Evolutionary conservation across 768 basidiomycete species (phyloP).

Genomic region (Russula brevipes): DNA sequence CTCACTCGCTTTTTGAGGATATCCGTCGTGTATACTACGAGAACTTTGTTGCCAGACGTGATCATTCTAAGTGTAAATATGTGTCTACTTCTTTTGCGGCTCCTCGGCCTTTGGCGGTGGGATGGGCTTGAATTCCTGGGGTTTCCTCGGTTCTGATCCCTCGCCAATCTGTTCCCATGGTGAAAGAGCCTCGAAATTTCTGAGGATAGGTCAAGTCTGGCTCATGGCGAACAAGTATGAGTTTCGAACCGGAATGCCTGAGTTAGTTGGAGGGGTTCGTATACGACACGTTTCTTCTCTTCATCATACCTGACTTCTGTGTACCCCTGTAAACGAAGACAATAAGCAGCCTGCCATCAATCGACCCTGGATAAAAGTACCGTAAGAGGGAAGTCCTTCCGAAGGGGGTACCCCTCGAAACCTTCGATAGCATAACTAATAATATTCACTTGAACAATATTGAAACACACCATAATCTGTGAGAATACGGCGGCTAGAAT

Average conservation of each 20-base stretch:
- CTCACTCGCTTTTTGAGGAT: not conserved
- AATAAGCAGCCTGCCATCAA: conserved; percentile 2
- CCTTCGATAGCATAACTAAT: conserved; percentile 40
- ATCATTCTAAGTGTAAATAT: conserved; percentile 14
- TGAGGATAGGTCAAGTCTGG: conserved; percentile 31
- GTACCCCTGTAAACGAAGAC: conserved; percentile 65
- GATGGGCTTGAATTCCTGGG: conserved; percentile 70
- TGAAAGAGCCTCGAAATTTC: conserved; percentile 88
- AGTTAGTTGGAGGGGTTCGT: conserved; percentile 94
- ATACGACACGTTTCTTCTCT: conserved; percentile 93
- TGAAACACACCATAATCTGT: conserved; percentile 82
- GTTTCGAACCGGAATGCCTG: conserved; percentile 89
- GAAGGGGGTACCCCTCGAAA: conserved; percentile 94
- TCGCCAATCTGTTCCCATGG: conserved; percentile 95
- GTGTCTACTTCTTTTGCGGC: conserved; percentile 65
- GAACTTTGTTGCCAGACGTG: not conserved
- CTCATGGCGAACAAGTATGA: not conserved
- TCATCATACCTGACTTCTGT: conserved; percentile 97
- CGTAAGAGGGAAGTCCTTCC: conserved; percentile 97
- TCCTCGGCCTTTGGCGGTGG: conserved; percentile 72
- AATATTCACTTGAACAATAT: conserved; percentile 1
- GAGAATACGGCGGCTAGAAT: conserved; percentile 80
- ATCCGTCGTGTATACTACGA: conserved; percentile 5
- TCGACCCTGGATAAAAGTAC: conserved; percentile 41
- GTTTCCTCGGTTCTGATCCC: conserved; percentile 50